phyloP scores from a whole-genome alignment of 805 yeast species.

The Sugiyamaella smithiae region DNA sequence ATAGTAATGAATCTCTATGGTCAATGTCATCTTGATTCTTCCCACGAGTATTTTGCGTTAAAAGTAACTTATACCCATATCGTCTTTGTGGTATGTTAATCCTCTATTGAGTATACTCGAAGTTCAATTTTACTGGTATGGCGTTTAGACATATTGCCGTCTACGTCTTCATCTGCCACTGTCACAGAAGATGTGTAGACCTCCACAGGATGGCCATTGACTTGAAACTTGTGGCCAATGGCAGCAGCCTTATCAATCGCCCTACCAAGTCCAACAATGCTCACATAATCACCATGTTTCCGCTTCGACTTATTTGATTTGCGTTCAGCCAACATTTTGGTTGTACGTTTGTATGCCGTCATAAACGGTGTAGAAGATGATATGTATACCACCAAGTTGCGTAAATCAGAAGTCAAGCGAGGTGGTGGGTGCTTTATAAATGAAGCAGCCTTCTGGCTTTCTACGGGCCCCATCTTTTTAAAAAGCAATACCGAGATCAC shows the following conservation, averaged over 20 bases:
- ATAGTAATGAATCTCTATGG: no score
- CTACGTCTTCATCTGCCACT: slow-evolving; percentile 63
- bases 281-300: slow-evolving; percentile 42
- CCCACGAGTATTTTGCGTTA: no score
- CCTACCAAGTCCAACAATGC: slow-evolving; percentile 73
- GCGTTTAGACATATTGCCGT: slow-evolving; percentile 37
- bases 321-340: slow-evolving; percentile 42
- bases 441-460: no score
- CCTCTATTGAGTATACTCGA: no score
- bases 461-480: no score
- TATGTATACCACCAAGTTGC: slow-evolving; percentile 50
- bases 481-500: no score
- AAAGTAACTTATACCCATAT: no score
- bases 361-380: slow-evolving; percentile 69
- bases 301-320: slow-evolving; percentile 44
- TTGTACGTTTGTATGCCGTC: slow-evolving; percentile 65
- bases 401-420: slow-evolving; percentile 41
- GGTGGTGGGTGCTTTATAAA: slow-evolving; percentile 56
- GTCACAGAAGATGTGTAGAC: slow-evolving; percentile 60
- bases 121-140: slow-evolving; percentile 45
- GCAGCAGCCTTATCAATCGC: slow-evolving; percentile 63
- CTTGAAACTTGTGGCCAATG: slow-evolving; percentile 58
- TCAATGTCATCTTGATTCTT: no score
- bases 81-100: no score
- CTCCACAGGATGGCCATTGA: slow-evolving; percentile 52